A percentile compares a stretch with the other conserved stretches of the same genome.
phyloP scores from a whole-genome alignment of 441 rosid species.

The Brassica hybrid region DNA sequence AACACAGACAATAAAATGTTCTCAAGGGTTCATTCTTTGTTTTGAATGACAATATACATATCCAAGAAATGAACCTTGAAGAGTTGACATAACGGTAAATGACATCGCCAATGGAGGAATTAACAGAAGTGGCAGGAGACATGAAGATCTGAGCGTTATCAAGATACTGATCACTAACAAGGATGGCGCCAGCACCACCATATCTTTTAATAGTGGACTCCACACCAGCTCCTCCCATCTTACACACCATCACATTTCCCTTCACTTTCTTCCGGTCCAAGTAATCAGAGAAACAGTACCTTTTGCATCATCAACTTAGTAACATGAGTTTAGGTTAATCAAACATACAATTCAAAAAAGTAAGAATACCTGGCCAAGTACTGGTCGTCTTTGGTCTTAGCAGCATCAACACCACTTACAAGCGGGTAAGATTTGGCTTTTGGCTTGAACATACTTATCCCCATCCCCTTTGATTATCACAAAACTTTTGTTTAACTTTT shows the following conservation, averaged over 20 bases:
- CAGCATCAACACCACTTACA: constrained; percentile 71
- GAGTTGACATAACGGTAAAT: constrained; percentile 67
- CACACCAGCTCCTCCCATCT: constrained; percentile 49
- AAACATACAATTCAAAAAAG: too few relatives aligned
- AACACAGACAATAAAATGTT: background rate
- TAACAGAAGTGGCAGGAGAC: constrained; percentile 78
- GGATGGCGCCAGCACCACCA: constrained; percentile 70
- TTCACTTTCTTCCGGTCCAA: constrained; percentile 73
- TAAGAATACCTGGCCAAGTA: constrained; percentile 52
- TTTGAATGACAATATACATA: background rate
- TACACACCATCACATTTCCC: constrained; percentile 72
- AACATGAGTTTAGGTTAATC: background rate
- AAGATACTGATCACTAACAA: constrained; percentile 55
- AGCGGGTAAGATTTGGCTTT: constrained; percentile 64
- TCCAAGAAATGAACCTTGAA: constrained; percentile 51
- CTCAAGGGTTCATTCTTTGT: background rate
- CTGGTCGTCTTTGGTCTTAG: constrained; percentile 42
- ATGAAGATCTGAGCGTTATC: constrained; percentile 80
- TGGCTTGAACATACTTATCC: constrained; percentile 62
- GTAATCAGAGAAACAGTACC: constrained; percentile 62
- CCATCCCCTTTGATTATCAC: constrained; percentile 65
- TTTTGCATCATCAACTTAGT: constrained; percentile 7
- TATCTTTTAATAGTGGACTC: constrained; percentile 68
- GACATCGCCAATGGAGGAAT: constrained; percentile 49
- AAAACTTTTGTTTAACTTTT: background rate